Evolutionary conservation across 2,329 filamentous ascomycete genomes (phyloP).

Genomic region (Colletotrichum higginsianum): DNA sequence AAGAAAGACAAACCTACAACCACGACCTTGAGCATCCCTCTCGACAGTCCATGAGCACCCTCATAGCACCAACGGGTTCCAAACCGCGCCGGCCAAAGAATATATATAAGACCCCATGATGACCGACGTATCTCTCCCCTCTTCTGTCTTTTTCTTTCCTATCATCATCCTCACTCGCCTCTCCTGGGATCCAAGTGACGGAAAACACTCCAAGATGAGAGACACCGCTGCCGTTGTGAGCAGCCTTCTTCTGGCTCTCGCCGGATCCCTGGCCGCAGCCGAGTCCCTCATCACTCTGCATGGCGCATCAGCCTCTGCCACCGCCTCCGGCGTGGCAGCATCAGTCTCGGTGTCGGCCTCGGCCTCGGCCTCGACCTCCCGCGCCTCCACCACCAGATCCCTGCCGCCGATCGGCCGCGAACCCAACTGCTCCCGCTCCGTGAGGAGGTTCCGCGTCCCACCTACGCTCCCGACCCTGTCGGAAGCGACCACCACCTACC

Average conservation of each 20-base stretch:
- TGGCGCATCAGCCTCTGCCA: too few relatives aligned
- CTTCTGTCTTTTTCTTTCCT: not conserved
- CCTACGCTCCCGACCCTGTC: not conserved
- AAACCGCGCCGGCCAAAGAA: not conserved
- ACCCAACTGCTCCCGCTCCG: not conserved
- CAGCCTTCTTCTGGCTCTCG: conserved; percentile 7
- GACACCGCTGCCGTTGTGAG: not conserved
- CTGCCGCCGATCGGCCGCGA: not conserved
- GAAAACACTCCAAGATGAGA: not conserved
- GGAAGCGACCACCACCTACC: too few relatives aligned
- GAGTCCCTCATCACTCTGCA: not conserved
- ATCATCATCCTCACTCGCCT: not conserved
- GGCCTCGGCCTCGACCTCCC: not conserved
- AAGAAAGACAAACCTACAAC: not conserved
- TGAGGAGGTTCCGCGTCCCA: not conserved
- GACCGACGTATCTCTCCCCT: not conserved
- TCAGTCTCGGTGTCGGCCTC: not conserved
- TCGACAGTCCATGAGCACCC: not conserved
- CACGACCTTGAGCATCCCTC: not conserved
- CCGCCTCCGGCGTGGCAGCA: not conserved
- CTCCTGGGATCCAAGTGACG: not conserved
- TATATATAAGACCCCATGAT: conserved; percentile 7
- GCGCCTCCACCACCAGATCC: not conserved
- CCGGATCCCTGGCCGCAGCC: not conserved
- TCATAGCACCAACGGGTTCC: not conserved